Conservation (phyloP, 2,329 filamentous ascomycete species). For the Coniochaeta sp. region DNA sequence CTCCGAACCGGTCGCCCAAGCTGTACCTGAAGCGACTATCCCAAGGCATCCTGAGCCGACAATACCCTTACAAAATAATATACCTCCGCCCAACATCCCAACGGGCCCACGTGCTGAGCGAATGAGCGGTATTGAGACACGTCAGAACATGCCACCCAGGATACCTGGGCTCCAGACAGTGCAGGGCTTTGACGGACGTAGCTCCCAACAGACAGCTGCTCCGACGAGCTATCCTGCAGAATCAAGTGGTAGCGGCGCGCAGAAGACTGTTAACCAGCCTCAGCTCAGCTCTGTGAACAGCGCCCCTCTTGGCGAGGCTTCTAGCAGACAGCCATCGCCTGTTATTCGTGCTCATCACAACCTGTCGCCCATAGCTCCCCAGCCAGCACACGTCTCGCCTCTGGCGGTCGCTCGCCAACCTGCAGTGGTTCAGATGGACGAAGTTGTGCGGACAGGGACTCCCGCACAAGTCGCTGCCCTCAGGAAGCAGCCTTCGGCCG, state of each 20-base stretch:
- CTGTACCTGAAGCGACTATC: not conserved
- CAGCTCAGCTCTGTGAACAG: conserved; percentile 25
- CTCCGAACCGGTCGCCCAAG: conserved; percentile 12
- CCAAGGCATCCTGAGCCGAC: not conserved
- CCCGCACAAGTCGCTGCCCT: conserved; percentile 51
- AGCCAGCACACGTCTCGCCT: conserved; percentile 63
- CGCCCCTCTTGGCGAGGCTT: conserved; percentile 26
- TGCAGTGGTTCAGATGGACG: conserved; percentile 21
- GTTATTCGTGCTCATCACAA: conserved; percentile 70
- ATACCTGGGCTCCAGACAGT: conserved; percentile 11
- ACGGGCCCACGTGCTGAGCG: not conserved
- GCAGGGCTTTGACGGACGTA: conserved; percentile 15
- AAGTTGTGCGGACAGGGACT: conserved; percentile 28
- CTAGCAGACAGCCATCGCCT: conserved; percentile 44
- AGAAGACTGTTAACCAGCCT: conserved; percentile 22
- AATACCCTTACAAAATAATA: not conserved
- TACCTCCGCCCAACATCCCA: not conserved
- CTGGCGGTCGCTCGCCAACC: conserved; percentile 38
- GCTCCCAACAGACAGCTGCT: conserved; percentile 30
- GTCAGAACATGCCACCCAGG: not conserved
- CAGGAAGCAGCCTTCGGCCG: conserved; percentile 39
- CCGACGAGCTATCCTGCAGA: conserved; percentile 35
- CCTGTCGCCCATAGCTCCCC: conserved; percentile 65
- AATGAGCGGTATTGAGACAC: not conserved
- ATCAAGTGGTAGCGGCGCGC: conserved; percentile 28